Evolutionary conservation across 805 yeast species (phyloP), one percentile per base, ranked within the genome.

Genomic region (Metschnikowia dekortorum): DNA sequence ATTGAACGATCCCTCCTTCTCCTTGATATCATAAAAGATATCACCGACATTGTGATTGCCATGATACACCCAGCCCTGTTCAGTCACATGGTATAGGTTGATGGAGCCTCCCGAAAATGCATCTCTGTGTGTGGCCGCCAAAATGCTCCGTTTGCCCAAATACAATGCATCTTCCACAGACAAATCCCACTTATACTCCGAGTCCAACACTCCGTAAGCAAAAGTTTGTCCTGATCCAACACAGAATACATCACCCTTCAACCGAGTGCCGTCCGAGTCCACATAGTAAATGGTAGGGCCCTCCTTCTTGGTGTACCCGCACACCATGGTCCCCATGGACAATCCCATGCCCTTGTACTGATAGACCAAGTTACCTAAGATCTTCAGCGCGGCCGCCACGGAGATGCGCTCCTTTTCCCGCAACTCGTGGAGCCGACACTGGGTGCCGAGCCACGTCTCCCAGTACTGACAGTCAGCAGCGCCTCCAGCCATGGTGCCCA

Each of bases 401-500:
- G 94, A 83, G 58, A 94, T 94, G 61, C 99, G 82, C 71, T 90
- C 92, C 71, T 92, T 91, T 68, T 92, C 94, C 66, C 96, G 82
- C 63, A 94, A 79, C 69, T 94, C 99, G 69, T 91, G 96, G 62
- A 94, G 73, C 63, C 99, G 79, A 75, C 98, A 92, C 72, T 94
- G 97, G 14, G 96, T 76, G 55, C 99, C 99, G 53, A 94, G 79
- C 98, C 98, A 94, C 35, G 97, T 89, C 73, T 94, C 98, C 99
- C 99, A 94, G 71, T 78, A 94, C 70, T 94, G 99, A 78, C 99
- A 94, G 73, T 94, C 99, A 32, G 98, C 98, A 45, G 99, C 99
- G 75, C 98, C 98, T 73, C 99, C 99, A 33, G 99, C 99, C 97
- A 94, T 84, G 18, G 99, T 94, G 57, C 99, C 99, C 61, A 94